Conservation (phyloP, 2,329 filamentous ascomycete species). For the Xylariaceae sp. region DNA sequence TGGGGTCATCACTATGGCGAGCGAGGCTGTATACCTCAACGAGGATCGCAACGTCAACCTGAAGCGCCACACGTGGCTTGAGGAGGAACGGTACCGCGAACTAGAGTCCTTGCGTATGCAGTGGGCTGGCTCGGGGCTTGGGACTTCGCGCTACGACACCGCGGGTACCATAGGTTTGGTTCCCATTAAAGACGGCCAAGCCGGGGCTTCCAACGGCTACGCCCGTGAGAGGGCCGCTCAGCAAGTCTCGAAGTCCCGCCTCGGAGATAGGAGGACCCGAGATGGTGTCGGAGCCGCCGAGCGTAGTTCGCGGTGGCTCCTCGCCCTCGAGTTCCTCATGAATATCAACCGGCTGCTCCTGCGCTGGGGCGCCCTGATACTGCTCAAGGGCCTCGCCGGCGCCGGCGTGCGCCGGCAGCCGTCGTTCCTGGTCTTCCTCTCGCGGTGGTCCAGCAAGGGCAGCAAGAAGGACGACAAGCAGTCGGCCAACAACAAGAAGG, state of each 20-base stretch:
- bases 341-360: conserved; percentile 63
- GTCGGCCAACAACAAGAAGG: conserved; percentile 7
- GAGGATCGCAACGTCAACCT: conserved; percentile 73
- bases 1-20: conserved; percentile 81
- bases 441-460: conserved; percentile 31
- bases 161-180: conserved; percentile 48
- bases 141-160: conserved; percentile 42
- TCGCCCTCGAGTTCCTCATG: conserved; percentile 67
- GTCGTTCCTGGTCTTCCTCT: conserved; percentile 52
- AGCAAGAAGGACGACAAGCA: conserved; percentile 19
- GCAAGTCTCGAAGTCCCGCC: conserved; percentile 40
- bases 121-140: conserved; percentile 38
- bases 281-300: conserved; percentile 74
- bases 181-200: conserved; percentile 41
- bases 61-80: conserved; percentile 78
- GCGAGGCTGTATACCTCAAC: conserved; percentile 91
- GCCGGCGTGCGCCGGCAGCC: conserved; percentile 57
- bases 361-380: conserved; percentile 47
- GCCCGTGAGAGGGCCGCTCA: conserved; percentile 62
- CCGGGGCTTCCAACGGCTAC: conserved; percentile 49
- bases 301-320: conserved; percentile 69
- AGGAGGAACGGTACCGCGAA: conserved; percentile 76
- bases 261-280: conserved; percentile 36
- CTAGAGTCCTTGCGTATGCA: conserved; percentile 54
- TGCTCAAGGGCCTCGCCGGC: conserved; percentile 45